Base-by-base conservation (phyloP, 192 early-diverging fungal species). In the Coemansia sp. region DNA sequence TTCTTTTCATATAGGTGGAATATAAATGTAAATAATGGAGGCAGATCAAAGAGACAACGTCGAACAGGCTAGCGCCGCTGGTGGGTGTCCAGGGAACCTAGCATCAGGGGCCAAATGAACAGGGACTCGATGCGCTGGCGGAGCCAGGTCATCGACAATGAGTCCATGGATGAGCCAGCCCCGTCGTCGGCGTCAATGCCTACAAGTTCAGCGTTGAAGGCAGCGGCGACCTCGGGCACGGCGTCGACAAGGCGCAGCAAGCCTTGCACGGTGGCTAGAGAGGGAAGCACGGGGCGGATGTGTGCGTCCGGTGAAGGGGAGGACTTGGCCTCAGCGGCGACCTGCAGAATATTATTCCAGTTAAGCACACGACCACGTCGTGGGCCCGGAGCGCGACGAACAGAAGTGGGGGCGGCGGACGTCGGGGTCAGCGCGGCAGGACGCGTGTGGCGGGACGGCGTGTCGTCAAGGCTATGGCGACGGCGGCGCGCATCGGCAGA, bases 311-410 rank as follows among this genome's bases (percentile, higher is more conserved):
- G 27, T 4, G 38, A 23, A 9, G 22, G 50, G 12, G 52, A 41
- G 0, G 12, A 51, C 60, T 72, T 67, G 26, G 58, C 64, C 47
- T 81, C 78, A 25, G 47, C 65, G 32, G 67, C 76, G 2, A 65
- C 47, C 6, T 75, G 78, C 49, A 81, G 54, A 4, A 81, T 58
- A 63, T 55, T 73, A 63, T 47, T 56, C 78, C 78, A 81, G 65
- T 81, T 81, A 28, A 75, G 69, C 54, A 57, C 69, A n/a, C 78
- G 78, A n/a, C 73, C 73, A 12, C 78, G 72, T 21, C 78, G 78
- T 47, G 63, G 56, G 31, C 52, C 24, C 8, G 65, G 56, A 2
- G 53, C 31, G 10, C 72, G 58, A 19, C 58, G 67, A 30, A 18
- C 52, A 9, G 58, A 16, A 19, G 44, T 14, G 22, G 26, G 9